phyloP scores from a whole-genome alignment of 2,329 filamentous ascomycete species.

The Mycosphaerella arachidis region DNA sequence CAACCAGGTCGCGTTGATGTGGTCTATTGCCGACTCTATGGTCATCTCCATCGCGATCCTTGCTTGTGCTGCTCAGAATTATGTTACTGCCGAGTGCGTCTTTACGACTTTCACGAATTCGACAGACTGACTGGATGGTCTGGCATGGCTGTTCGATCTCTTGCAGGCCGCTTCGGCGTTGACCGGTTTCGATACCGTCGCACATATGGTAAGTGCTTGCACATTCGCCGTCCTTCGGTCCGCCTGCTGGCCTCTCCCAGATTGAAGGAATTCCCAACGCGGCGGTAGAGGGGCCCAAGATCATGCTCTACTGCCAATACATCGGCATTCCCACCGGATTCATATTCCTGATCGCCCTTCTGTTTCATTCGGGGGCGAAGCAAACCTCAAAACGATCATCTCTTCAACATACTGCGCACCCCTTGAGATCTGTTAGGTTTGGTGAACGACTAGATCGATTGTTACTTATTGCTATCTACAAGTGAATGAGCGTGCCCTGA shows the following conservation, averaged over 20 bases:
- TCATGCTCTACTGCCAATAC: conserved; percentile 35
- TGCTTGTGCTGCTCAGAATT: conserved; percentile 61
- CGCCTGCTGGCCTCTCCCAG: too few relatives aligned
- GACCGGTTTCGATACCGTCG: conserved; percentile 49
- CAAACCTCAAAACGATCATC: conserved; percentile 28
- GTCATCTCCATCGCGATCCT: conserved; percentile 67
- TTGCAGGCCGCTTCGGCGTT: conserved; percentile 34
- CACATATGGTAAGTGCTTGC: conserved; percentile 40
- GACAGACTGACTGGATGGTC: conserved; percentile 37
- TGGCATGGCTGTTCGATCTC: conserved; percentile 42
- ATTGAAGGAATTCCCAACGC: conserved; percentile 36
- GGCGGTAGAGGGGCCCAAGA: conserved; percentile 32
- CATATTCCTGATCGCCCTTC: conserved; percentile 34
- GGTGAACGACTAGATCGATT: too few relatives aligned
- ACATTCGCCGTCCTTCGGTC: too few relatives aligned
- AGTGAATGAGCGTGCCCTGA: too few relatives aligned
- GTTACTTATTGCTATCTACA: too few relatives aligned
- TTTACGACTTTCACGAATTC: conserved; percentile 63
- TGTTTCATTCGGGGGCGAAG: conserved; percentile 30
- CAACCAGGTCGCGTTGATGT: conserved; percentile 66
- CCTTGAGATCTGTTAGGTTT: too few relatives aligned
- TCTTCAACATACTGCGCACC: conserved; percentile 30
- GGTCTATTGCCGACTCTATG: conserved; percentile 64
- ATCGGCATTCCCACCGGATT: conserved; percentile 36
- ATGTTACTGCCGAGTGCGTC: conserved; percentile 61